phyloP scores from a whole-genome alignment of 495 filamentous ascomycete species.

The Cryomyces minteri region DNA sequence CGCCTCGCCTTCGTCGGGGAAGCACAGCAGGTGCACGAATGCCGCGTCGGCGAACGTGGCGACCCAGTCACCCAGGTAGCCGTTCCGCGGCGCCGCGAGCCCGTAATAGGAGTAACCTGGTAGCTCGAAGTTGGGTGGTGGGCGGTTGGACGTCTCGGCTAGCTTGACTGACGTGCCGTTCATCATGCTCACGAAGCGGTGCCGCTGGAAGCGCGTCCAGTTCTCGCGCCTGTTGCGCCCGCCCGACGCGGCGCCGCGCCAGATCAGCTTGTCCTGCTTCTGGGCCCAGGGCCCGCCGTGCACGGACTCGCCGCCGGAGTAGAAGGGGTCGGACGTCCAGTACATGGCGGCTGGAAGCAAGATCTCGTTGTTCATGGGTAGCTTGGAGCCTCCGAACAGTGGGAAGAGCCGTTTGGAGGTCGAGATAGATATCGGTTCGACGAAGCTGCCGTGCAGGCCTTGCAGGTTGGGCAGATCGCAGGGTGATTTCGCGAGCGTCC shows the following conservation, averaged over 20 bases:
- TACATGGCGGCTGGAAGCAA: conserved; percentile 65
- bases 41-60: conserved; percentile 11
- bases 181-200: conserved; percentile 51
- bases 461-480: conserved; percentile 18
- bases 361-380: conserved; percentile 65
- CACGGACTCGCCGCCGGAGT: conserved; percentile 34
- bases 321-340: conserved; percentile 50
- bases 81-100: conserved; percentile 7
- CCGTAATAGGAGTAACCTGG: conserved; percentile 9
- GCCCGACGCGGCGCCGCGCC: conserved; percentile 55
- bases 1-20: conserved; percentile 1
- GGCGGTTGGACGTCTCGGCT: conserved; percentile 12
- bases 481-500: conserved; percentile 13
- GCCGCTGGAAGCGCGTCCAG: conserved; percentile 53
- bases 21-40: conserved; percentile 18
- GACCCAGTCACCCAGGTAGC: conserved; percentile 17
- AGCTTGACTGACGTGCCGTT: conserved; percentile 39
- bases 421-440: conserved; percentile 39
- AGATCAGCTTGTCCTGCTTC: conserved; percentile 38
- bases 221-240: conserved; percentile 43
- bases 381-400: conserved; percentile 58
- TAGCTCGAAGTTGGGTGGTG: conserved; percentile 12
- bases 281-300: conserved; percentile 31
- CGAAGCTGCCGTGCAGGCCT: conserved; percentile 51
- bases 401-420: conserved; percentile 42